Base-by-base conservation (phyloP, 78 protist genomes). In the Monosiga brevicollis region DNA sequence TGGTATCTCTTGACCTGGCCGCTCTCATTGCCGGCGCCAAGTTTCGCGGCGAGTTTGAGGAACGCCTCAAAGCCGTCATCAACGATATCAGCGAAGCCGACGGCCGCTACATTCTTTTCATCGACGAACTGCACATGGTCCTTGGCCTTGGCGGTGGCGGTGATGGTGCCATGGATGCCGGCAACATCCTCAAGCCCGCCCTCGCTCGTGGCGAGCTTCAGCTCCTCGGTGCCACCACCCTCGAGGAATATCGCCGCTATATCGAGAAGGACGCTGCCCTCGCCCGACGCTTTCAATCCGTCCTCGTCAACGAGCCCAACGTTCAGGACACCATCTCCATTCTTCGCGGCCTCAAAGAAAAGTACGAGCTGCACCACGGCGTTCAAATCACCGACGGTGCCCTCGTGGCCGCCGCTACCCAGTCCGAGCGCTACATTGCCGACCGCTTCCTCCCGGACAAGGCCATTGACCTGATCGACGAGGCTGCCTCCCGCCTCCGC, bases 11-110 rank as follows among this genome's bases (percentile, higher is more conserved):
- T 76, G 99, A 98, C 86, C 82, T 98, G 92, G 97, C 62, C 29
- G 92, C 97, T 24, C 89, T 98, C 54, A 85, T 97, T 26, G 99
- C 99, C 11, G 99, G 99, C 40, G 95, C 99, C 81, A 89, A 89
- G 81, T 97, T 93, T 87, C 86, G 98, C 39, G 99, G 99, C 62
- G 98, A 97, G 88, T 97, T 97, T 77, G 99, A 98, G 82, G 99
- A 97, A 84, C 86, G 99, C 20, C 83, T 98, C 77, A 97, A 98
- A 93, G 94, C 90, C 2, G 97, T 98, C 22, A 84, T 98, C 62
- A 86, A 90, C 73, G 99, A 98, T 32, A 96, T 97, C 37, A 79
- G 82, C 55, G 97, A 90, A 32, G 42, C 94, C 35, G 82, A 90
- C 42, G 97, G 95, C 42, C 76, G 79, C 42, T 75, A 93, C 81